Evolutionary conservation across 192 early-diverging fungal genomes (phyloP).

Genomic region (Entomortierella beljakovae): DNA sequence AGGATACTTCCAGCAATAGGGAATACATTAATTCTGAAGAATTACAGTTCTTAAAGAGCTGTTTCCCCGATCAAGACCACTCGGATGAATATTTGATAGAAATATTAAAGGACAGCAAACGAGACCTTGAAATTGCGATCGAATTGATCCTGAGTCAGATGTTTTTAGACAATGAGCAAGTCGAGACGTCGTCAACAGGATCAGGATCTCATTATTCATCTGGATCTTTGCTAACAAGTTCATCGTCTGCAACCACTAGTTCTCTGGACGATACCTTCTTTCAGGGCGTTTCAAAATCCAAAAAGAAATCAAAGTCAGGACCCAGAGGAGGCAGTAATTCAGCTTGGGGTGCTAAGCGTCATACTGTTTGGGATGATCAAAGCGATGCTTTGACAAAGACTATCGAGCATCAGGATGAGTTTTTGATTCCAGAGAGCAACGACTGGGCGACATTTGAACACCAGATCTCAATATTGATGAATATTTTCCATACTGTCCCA

Average conservation of each 20-base stretch:
- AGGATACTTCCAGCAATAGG: background rate
- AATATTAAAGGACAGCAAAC: conserved; percentile 27
- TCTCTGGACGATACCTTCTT: conserved; percentile 43
- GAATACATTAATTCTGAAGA: conserved; percentile 17
- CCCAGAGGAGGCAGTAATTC: background rate
- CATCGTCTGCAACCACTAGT: conserved; percentile 8
- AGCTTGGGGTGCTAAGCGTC: conserved; percentile 13
- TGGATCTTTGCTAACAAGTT: background rate
- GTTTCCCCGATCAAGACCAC: conserved; percentile 38
- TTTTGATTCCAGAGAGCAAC: conserved; percentile 51
- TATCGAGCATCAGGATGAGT: conserved; percentile 32
- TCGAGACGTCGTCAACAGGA: conserved; percentile 42
- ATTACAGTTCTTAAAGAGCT: conserved; percentile 44
- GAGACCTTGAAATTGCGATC: conserved; percentile 34
- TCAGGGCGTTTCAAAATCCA: conserved; percentile 9
- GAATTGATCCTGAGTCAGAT: conserved; percentile 47
- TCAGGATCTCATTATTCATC: conserved; percentile 33
- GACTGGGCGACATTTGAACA: conserved; percentile 53
- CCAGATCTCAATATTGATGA: conserved; percentile 46
- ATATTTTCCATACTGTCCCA: conserved; percentile 43
- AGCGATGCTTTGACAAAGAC: conserved; percentile 26
- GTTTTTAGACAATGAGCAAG: conserved; percentile 50
- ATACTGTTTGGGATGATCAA: conserved; percentile 1
- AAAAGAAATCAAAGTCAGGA: conserved; percentile 11
- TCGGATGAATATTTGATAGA: conserved; percentile 42